Base-by-base conservation (phyloP, 768 basidiomycete species). In the Lactifluus volemus region DNA sequence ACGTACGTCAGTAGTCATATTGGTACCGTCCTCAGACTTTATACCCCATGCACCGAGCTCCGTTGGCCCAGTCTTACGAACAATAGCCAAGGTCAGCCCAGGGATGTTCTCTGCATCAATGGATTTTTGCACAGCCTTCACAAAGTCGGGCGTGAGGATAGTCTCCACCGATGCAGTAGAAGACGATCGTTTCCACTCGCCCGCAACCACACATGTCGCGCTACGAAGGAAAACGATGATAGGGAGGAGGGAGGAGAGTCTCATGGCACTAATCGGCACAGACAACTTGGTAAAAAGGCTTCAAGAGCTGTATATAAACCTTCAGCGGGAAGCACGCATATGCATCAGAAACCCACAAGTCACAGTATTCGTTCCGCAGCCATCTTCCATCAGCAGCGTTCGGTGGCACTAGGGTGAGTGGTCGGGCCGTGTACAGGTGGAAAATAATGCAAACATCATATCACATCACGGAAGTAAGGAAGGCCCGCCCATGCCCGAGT, bases 1-100 rank as follows among this genome's bases (percentile, higher is more conserved):
- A 17, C 64, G 32, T 54, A 65, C 64, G 19, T 63, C 61, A 29
- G 51, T 55, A 29, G 57, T 62, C 64, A 62, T 63, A 1, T 39
- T 54, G 6, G 57, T 61, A 14, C 60, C 56, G 4, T 61, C 39
- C 39, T 62, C 60, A 4, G 39, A 54, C n/a, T 47, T 61, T 36
- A 39, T 58, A 5, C 60, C 63, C 63, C 60, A 65, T 41, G 55
- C 57, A 1, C 60, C 60, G 10, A 58, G 11, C 29, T 65, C 64
- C 0, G 57, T 19, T 9, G 17, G 17, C 1, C 45, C 49, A 8
- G 21, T 54, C 47, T 42, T 29, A 45, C 42, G 50, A 29, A 62
- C 52, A 21, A 65, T 21, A 7, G 51, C 64, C n/a, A 65, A 5
- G 1, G 56, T 50, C 48, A 65, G 38, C 11, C 64, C 60, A 0